Percentiles rank a stretch among this genome's conserved stretches.
Evolutionary conservation across 805 yeast genomes (phyloP).

Genomic region (Starmerella geochares): DNA sequence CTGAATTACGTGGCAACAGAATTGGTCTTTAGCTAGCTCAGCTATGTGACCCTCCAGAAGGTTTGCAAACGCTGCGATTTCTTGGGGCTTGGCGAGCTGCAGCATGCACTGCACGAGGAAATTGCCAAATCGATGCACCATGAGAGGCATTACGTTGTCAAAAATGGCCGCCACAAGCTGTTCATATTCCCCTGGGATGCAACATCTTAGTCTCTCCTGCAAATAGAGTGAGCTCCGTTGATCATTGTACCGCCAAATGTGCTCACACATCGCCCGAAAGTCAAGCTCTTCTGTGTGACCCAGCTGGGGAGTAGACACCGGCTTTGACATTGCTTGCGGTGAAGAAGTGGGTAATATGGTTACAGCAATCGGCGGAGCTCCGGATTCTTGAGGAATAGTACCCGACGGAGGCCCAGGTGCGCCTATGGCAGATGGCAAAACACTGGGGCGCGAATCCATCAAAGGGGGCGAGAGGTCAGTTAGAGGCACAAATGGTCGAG

Average conservation of each 20-base stretch:
- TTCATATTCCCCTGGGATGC: slow-evolving; percentile 28
- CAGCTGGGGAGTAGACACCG: not conserved
- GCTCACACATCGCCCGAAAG: slow-evolving; percentile 6
- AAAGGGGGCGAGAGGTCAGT: too few relatives aligned
- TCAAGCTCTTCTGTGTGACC: not conserved
- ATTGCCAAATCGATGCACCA: slow-evolving; percentile 37
- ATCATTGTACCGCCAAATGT: slow-evolving; percentile 27
- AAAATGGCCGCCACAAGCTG: slow-evolving; percentile 29
- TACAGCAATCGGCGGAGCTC: too few relatives aligned
- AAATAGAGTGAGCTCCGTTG: slow-evolving; percentile 37
- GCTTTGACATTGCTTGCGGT: too few relatives aligned
- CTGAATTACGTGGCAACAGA: slow-evolving; percentile 38
- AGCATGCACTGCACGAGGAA: slow-evolving; percentile 36
- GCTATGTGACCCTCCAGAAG: slow-evolving; percentile 30
- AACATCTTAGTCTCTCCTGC: slow-evolving; percentile 34
- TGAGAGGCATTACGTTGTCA: slow-evolving; percentile 29
- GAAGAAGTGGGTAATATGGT: too few relatives aligned
- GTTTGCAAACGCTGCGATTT: slow-evolving; percentile 26
- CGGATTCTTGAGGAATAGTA: too few relatives aligned
- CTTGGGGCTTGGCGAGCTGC: slow-evolving; percentile 28
- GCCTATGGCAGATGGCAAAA: too few relatives aligned
- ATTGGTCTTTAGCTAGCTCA: slow-evolving; percentile 31
- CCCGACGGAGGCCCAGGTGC: too few relatives aligned
- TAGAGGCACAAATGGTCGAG: not conserved
- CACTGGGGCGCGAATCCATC: too few relatives aligned